Evolutionary conservation across 148 eudicot genomes (phyloP).

Genomic region (Rhododendron ovatum): DNA sequence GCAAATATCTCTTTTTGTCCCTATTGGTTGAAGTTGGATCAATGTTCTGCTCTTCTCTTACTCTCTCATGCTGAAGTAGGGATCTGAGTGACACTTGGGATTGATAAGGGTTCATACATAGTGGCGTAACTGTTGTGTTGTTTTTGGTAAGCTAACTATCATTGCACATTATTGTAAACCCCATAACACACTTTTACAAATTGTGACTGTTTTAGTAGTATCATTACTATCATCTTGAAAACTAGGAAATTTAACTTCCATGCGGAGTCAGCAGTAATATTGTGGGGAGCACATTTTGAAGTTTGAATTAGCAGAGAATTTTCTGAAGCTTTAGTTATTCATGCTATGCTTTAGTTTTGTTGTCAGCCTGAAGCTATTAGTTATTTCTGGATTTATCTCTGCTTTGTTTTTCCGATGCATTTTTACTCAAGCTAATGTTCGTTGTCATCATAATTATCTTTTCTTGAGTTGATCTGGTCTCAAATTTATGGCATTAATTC

Average conservation of each 20-base stretch:
- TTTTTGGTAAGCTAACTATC: background rate
- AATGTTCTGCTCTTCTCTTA: background rate
- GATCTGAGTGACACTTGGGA: background rate
- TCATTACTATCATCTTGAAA: background rate
- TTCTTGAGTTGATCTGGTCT: constrained; percentile 2
- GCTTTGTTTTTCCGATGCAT: background rate
- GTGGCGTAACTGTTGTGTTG: background rate
- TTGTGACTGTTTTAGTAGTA: background rate
- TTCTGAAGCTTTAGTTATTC: background rate
- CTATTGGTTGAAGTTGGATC: background rate
- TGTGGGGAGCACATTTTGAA: background rate
- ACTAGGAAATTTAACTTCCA: background rate
- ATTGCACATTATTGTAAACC: background rate
- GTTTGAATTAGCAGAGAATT: background rate
- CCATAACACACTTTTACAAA: background rate
- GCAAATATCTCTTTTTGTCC: background rate
- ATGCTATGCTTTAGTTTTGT: background rate
- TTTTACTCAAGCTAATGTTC: background rate
- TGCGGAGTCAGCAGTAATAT: background rate
- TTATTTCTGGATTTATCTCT: background rate
- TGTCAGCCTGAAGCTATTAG: background rate
- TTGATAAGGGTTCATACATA: background rate
- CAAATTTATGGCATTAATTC: background rate
- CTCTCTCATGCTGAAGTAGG: background rate
- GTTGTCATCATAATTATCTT: background rate